These are phyloP conservation scores for Moricandia arvensis DNA, from an alignment of 345 rosid species.

Conservation along the genomic window DNA sequence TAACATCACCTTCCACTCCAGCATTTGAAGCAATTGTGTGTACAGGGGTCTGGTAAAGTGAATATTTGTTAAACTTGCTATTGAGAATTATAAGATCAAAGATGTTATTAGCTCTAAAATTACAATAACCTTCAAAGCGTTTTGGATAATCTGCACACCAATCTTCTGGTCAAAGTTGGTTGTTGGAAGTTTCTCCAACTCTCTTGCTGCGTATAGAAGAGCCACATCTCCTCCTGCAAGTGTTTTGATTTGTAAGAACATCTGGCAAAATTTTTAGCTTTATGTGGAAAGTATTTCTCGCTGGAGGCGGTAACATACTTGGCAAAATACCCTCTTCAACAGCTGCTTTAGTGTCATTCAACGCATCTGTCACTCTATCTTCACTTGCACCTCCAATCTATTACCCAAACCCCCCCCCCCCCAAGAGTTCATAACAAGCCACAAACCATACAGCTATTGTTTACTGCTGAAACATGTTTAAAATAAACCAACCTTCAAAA, in stretches of 20 bases:
- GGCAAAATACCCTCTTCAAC: conserved; percentile 99
- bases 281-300: background rate
- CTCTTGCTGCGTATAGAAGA: conserved; percentile 82
- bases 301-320: conserved; percentile 41
- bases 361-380: conserved; percentile 95
- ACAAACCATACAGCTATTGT: background rate
- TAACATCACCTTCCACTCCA: conserved; percentile 95
- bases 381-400: conserved; percentile 99
- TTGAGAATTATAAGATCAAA: background rate
- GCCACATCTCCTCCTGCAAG: conserved; percentile 90
- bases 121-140: conserved; percentile 36
- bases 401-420: background rate
- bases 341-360: conserved; percentile 97
- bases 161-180: conserved; percentile 96
- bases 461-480: background rate
- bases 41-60: conserved; percentile 71
- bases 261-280: background rate
- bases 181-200: conserved; percentile 75
- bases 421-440: background rate
- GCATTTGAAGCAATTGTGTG: conserved; percentile 85
- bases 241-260: background rate
- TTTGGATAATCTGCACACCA: conserved; percentile 95
- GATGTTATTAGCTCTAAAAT: background rate
- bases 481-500: conserved; percentile 52
- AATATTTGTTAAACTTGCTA: background rate